Conservation (phyloP, 306 rosid genomes). For the Astragalus membranaceus region DNA sequence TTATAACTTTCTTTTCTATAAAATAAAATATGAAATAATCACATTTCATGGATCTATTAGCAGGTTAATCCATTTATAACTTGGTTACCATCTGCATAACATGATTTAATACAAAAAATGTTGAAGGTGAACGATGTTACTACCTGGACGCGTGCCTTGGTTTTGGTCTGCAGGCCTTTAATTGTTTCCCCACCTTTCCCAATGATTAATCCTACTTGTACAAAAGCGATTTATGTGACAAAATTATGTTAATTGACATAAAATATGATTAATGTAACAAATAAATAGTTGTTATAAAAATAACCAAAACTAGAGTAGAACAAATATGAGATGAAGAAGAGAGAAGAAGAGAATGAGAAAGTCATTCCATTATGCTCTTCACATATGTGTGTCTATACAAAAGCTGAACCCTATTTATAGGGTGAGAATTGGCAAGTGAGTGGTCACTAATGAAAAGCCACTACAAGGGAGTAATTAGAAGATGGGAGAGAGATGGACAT, state of each 20-base stretch:
- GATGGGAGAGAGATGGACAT: no score
- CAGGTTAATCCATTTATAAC: neutral
- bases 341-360: no score
- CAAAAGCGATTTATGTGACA: neutral
- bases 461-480: no score
- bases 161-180: slow-evolving; percentile 79
- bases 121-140: slow-evolving; percentile 34
- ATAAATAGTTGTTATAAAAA: no score
- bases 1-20: neutral
- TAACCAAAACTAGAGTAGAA: no score
- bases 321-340: no score
- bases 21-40: neutral
- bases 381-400: no score
- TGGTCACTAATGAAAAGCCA: no score
- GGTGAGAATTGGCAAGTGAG: no score
- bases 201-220: slow-evolving; percentile 87
- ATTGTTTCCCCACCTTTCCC: slow-evolving; percentile 98
- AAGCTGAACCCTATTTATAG: no score
- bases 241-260: neutral
- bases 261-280: neutral
- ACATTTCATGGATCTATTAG: neutral
- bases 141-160: slow-evolving; percentile 99
- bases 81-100: neutral
- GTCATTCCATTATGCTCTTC: no score
- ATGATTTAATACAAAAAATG: neutral